Conservation (phyloP, 768 basidiomycete genomes). For the Tephrocybe sp. region DNA sequence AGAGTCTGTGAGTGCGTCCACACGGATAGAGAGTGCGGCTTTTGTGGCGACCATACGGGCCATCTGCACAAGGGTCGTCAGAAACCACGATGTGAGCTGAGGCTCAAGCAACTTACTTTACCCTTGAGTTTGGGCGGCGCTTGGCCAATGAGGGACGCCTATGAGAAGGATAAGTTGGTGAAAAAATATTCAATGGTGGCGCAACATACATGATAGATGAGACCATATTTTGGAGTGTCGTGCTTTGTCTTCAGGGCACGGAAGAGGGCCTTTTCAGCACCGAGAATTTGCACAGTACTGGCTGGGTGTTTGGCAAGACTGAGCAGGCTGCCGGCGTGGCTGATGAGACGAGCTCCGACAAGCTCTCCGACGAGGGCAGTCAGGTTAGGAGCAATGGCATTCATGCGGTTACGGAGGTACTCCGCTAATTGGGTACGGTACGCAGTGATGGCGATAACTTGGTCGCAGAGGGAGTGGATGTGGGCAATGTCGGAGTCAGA, state of each 20-base stretch:
- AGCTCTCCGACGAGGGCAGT: slow-evolving; percentile 92
- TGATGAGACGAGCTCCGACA: slow-evolving; percentile 90
- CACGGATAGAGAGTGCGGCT: slow-evolving; percentile 94
- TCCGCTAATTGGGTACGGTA: slow-evolving; percentile 96
- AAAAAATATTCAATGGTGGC: slow-evolving; percentile 1
- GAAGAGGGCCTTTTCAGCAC: slow-evolving; percentile 98
- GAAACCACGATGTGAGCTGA: neutral
- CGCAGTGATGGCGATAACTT: slow-evolving; percentile 93
- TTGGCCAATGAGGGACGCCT: slow-evolving; percentile 96
- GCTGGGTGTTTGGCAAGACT: slow-evolving; percentile 98
- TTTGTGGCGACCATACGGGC: slow-evolving; percentile 99
- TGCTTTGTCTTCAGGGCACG: slow-evolving; percentile 98
- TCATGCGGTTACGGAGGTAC: slow-evolving; percentile 97
- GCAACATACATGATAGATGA: slow-evolving; percentile 90
- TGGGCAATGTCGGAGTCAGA: slow-evolving; percentile 96
- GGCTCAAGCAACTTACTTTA: slow-evolving; percentile 53
- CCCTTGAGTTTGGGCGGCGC: slow-evolving; percentile 98
- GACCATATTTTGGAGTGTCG: slow-evolving; percentile 97
- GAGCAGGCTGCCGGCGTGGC: slow-evolving; percentile 93
- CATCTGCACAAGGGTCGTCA: slow-evolving; percentile 56
- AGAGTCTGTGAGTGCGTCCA: slow-evolving; percentile 92
- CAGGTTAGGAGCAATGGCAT: slow-evolving; percentile 95
- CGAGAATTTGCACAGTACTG: slow-evolving; percentile 96
- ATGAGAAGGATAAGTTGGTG: slow-evolving; percentile 8
- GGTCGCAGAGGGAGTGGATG: slow-evolving; percentile 96